Base-by-base conservation (phyloP, 2,329 filamentous ascomycete species). In the Aspergillus arachidicola region DNA sequence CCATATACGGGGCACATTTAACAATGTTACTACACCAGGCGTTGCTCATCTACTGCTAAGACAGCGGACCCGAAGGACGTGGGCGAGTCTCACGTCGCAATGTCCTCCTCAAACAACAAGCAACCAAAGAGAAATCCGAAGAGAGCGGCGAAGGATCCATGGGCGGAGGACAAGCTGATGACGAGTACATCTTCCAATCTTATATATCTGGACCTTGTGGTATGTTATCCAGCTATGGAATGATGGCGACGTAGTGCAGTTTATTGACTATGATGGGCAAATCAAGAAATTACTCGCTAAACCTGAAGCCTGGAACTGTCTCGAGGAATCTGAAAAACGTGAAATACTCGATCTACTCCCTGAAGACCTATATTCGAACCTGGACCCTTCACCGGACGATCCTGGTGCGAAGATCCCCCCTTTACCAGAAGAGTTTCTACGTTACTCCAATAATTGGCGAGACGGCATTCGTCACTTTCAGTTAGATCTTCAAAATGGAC, bases 381-480 rank as follows among this genome's bases (percentile, higher is more conserved):
- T 70, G 6, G 69, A 76, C 14, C 68, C 69, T 43, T 57, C 71
- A 21, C 36, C 66, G 4, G 72, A 77, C 30, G 69, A 77, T 50
- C 66, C 71, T 1, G 58, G 76, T 26, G 65, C 68, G 14, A 76
- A 74, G 43, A 78, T 80, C 12, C 71, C 73, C n/a, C 76, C 77
- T 12, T 65, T 84, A 4, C 73, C 78, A 3, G 70, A 78, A 21
- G 72, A 70, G 3, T 80, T 83, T 38, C 68, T 79, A 56, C 80
- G 78, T 14, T 82, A 82, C 66, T 77, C 79, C 26, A 77, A 79
- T 53, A 79, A 81, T 61, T 86, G 87, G 74, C 80, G 83, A 26
- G 82, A 83, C 23, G 84, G 81, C 50, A 73, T 87, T 45, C 81
- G 83, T 21, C 79, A 82, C 57, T 89, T 86, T 71, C 82, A 87